Conservation (phyloP, 2,329 filamentous ascomycete species). For the Gaeumannomyces tritici region DNA sequence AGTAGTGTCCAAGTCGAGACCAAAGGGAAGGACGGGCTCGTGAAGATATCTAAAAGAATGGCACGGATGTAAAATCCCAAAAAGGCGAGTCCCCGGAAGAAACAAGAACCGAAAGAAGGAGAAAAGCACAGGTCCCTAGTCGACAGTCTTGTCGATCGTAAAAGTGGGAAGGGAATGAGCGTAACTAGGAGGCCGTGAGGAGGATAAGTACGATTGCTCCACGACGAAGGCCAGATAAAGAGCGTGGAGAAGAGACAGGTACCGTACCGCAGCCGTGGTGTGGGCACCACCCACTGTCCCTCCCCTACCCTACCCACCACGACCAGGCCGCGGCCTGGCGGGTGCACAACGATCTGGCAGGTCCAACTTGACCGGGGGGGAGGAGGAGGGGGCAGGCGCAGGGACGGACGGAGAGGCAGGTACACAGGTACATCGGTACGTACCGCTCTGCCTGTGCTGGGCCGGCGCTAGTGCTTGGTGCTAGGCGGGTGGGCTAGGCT, state of each 20-base stretch:
- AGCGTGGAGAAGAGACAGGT: background rate
- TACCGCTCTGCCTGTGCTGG: background rate
- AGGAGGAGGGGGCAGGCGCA: conserved; percentile 1
- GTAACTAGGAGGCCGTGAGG: conserved; percentile 29
- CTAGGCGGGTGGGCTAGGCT: too few species aligned
- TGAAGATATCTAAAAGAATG: conserved; percentile 28
- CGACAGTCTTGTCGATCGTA: conserved; percentile 39
- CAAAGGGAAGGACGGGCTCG: conserved; percentile 9
- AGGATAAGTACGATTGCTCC: conserved; percentile 35
- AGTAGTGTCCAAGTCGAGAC: conserved; percentile 11
- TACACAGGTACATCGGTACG: background rate
- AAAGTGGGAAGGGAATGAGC: conserved; percentile 27
- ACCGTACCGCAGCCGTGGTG: background rate
- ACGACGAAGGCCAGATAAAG: conserved; percentile 19
- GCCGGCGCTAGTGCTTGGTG: background rate
- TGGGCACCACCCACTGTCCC: background rate
- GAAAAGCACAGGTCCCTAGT: conserved; percentile 32
- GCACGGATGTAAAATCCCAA: conserved; percentile 30
- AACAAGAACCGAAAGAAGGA: conserved; percentile 38
- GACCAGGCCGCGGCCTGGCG: background rate
- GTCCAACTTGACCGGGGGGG: background rate
- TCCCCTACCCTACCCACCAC: background rate
- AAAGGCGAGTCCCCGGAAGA: conserved; percentile 34
- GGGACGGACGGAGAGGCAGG: too few species aligned
- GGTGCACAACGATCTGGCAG: background rate